Evolutionary conservation across 441 rosid species (phyloP).

Genomic region (Gossypium davidsonii): DNA sequence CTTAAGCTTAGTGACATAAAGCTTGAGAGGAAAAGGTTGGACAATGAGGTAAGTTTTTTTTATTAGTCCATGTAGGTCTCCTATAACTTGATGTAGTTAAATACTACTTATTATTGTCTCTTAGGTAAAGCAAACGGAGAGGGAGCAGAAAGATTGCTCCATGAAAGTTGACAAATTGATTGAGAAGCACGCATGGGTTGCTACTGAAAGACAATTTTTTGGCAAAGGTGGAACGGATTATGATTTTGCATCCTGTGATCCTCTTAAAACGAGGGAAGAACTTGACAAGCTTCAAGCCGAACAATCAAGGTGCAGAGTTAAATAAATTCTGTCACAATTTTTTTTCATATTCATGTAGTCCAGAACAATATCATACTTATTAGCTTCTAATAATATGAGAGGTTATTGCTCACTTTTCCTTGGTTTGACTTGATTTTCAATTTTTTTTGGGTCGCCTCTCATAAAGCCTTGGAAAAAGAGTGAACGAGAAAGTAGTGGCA

Average conservation of each 20-base stretch:
- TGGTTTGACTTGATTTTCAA: slow-evolving; percentile 9
- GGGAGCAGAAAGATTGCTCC: slow-evolving; percentile 86
- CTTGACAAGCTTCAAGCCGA: slow-evolving; percentile 82
- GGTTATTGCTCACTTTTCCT: slow-evolving; percentile 10
- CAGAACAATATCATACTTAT: neutral
- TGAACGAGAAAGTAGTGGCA: slow-evolving; percentile 96
- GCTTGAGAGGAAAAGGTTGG: slow-evolving; percentile 87
- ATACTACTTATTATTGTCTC: slow-evolving; percentile 8
- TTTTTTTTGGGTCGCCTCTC: slow-evolving; percentile 5
- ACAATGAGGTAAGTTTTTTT: slow-evolving; percentile 71
- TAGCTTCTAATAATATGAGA: slow-evolving; percentile 8
- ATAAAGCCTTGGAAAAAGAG: slow-evolving; percentile 87
- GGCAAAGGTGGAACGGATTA: slow-evolving; percentile 94
- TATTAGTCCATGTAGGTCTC: neutral
- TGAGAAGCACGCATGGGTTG: slow-evolving; percentile 94
- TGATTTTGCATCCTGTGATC: slow-evolving; percentile 75
- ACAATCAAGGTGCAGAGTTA: slow-evolving; percentile 65
- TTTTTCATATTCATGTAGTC: slow-evolving; percentile 7
- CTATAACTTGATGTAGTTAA: slow-evolving; percentile 10
- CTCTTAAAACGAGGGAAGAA: slow-evolving; percentile 65
- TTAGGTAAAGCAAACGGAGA: slow-evolving; percentile 84
- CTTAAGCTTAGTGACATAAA: slow-evolving; percentile 64
- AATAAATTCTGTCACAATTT: neutral
- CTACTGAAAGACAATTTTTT: slow-evolving; percentile 85
- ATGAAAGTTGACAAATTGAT: slow-evolving; percentile 72